Evolutionary conservation across 257 asterid species (phyloP).

Genomic region (Primulina tabacum): DNA sequence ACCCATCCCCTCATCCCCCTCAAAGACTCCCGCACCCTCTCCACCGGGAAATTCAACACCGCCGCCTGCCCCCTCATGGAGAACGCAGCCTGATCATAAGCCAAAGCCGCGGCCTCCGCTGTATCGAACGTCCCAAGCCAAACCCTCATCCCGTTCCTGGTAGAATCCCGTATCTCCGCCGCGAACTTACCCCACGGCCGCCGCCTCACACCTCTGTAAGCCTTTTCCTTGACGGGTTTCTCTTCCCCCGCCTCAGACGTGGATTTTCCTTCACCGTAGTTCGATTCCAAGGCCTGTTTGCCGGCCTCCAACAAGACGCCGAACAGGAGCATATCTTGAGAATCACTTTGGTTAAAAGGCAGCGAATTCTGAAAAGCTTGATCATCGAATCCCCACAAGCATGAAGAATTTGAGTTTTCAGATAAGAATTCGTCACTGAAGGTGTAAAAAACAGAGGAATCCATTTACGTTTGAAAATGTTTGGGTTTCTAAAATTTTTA

Average conservation of each 20-base stretch:
- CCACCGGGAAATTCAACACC: constrained; percentile 40
- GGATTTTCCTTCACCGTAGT: constrained; percentile 32
- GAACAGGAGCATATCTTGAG: constrained; percentile 50
- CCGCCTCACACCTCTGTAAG: constrained; percentile 45
- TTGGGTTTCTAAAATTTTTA: constrained; percentile 4
- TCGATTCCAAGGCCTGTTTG: constrained; percentile 24
- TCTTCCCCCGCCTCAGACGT: neutral
- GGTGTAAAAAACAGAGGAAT: constrained; percentile 29
- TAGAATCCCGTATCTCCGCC: constrained; percentile 41
- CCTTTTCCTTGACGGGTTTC: constrained; percentile 24
- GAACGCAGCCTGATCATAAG: constrained; percentile 41
- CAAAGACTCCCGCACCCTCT: constrained; percentile 38
- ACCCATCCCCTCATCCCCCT: constrained; percentile 24
- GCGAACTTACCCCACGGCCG: constrained; percentile 42
- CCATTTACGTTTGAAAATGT: constrained; percentile 23
- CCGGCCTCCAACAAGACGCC: constrained; percentile 30
- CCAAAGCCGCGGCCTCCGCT: constrained; percentile 37
- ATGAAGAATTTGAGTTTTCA: neutral
- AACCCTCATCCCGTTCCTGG: constrained; percentile 35
- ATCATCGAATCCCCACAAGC: no score
- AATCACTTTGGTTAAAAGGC: constrained; percentile 44
- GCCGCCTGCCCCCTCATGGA: constrained; percentile 34
- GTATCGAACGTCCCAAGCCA: constrained; percentile 41
- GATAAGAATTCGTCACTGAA: constrained; percentile 25
- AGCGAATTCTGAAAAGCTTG: constrained; percentile 19